Base-by-base conservation (phyloP, 2,329 filamentous ascomycete species). In the Teratosphaeria gauchensis region DNA sequence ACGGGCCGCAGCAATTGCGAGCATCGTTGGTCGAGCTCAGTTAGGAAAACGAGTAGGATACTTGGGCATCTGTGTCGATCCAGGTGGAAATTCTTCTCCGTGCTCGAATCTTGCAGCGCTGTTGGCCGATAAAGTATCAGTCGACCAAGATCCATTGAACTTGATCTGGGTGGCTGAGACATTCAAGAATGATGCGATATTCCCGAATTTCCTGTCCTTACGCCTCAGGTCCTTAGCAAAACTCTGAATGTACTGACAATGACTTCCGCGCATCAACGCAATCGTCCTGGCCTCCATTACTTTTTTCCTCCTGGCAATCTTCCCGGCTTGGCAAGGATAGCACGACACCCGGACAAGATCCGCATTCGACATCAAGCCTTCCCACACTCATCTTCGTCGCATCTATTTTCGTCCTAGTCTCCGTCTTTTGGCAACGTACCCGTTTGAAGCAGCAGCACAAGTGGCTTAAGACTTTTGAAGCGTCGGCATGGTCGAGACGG, bases 131-230 rank as follows among this genome's bases (percentile, higher is more conserved):
- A 87, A 96, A 75, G 84, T 97, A 51, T 87, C 84, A 21, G 84
- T 95, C 48, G 91, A 96, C 70, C 89, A 96, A 75, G 94, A 99
- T 76, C 94, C 94, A 46, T 80, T 99, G 70, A 99, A 99, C 74
- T 78, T 99, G 69, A 92, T 99, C 68, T 99, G 92, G 94, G 84
- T 99, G 58, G 92, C 94, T 24, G 87, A 88, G 67, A 95, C 95
- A 65, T 99, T 99, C 78, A 97, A 97, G 75, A 91, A 97, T 74
- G 92, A 92, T 76, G 94, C 99, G 72, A 92, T 99, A 52, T 99
- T 99, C 73, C 94, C 94, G 8, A 99, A 97, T 71, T 78, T 99
- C 21, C 87, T 99, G 88, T 94, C 75, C 79, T 88, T 66, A 9
- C 24, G 52, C n/a, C 30, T 24, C 53, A 21, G 16, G 9, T 7